Evolutionary conservation across 2,329 filamentous ascomycete species (phyloP), one percentile per base, ranked within the genome.

Genomic region (Arthrobotrys iridis): DNA sequence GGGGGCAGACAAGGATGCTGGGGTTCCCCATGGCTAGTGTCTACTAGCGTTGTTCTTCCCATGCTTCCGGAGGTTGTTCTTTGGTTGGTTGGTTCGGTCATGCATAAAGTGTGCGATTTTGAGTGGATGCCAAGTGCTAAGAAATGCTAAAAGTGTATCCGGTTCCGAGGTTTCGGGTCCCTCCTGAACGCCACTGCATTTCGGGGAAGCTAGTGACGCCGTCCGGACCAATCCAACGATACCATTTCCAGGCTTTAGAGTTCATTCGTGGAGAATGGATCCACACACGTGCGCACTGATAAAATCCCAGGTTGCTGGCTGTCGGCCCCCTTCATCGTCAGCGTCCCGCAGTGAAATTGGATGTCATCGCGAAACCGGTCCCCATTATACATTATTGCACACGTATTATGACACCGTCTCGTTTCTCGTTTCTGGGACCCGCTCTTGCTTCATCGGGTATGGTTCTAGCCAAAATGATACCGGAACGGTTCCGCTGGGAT

Each of bases 91-190:
- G 66, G 46, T 28, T 50, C 41, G 55, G 48, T 64, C 58, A 40
- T 71, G 66, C 66, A 64, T 57, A 52, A 40, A 33, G 26, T 28
- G 46, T 68, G 55, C 55, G 55, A 46, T 62, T 18, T 63, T 58
- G 57, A 57, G 46, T 22, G 46, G 13, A 33, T 26, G 66, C 66
- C 66, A 71, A 71, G 66, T 58, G 37, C 33, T 59, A 22, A 26
- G 43, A 46, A 11, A 46, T 24, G 43, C 43, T 46, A 30, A 41
- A 55, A 70, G 65, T 55, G 65, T 66, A 60, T 66, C 70, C 70
- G 70, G 70, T 67, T 74, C 70, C 70, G 70, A 74, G 70, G 70
- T 57, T 74, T 74, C 57, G 70, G 70, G 70, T 74, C 70, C 70
- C 70, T 74, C 70, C 70, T 74, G 60, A 66, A 63, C 70, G 70